These are phyloP conservation scores for Sinapis alba DNA, from an alignment of 441 rosid species.

Conservation along the genomic window DNA sequence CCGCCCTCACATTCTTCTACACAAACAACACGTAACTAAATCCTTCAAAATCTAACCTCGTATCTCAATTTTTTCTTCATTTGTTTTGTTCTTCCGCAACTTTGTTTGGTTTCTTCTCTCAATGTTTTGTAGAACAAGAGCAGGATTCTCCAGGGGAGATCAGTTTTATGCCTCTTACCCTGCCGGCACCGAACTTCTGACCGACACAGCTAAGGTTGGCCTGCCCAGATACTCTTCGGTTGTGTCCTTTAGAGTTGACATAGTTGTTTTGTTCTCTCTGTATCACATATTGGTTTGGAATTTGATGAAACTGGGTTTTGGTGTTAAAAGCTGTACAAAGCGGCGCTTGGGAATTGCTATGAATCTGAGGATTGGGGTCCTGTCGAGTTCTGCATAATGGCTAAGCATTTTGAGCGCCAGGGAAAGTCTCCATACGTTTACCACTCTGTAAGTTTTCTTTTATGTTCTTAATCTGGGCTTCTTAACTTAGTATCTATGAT, in stretches of 20 bases:
- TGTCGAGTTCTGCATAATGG: slow-evolving; percentile 77
- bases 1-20: slow-evolving; percentile 63
- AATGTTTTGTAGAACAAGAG: too few species aligned
- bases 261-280: not conserved
- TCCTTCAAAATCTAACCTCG: not conserved
- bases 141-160: slow-evolving; percentile 83
- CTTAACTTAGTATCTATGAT: not conserved
- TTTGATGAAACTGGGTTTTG: slow-evolving; percentile 11
- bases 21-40: slow-evolving; percentile 84
- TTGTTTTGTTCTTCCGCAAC: too few species aligned
- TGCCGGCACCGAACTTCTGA: slow-evolving; percentile 85
- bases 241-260: not conserved
- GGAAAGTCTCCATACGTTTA: slow-evolving; percentile 91
- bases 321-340: slow-evolving; percentile 69
- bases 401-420: slow-evolving; percentile 93
- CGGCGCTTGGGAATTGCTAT: slow-evolving; percentile 88
- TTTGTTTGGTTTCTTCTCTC: too few species aligned
- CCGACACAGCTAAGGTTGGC: slow-evolving; percentile 75
- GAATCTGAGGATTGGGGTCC: slow-evolving; percentile 94
- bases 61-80: not conserved
- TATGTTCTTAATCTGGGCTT: not conserved
- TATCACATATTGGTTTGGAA: not conserved
- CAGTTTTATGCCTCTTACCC: slow-evolving; percentile 95
- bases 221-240: not conserved
- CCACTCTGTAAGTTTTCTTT: slow-evolving; percentile 68